These are phyloP conservation scores for Colletotrichum sp. DNA, from an alignment of 2,329 filamentous ascomycete species.

Conservation along the genomic window DNA sequence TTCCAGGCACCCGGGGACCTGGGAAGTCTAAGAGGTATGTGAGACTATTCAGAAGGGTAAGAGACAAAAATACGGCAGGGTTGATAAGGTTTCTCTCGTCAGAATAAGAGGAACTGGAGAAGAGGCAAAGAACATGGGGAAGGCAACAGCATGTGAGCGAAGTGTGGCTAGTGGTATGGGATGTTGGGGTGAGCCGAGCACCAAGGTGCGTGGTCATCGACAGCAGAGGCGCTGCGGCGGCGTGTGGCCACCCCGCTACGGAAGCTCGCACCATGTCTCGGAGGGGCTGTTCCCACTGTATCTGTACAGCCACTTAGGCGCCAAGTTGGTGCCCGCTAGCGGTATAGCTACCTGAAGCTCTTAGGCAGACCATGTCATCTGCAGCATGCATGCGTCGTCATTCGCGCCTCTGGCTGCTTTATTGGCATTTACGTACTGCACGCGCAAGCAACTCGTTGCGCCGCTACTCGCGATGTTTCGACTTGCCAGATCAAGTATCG, in stretches of 20 bases:
- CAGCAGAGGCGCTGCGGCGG: not conserved
- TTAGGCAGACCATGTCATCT: constrained; percentile 17
- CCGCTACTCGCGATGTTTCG: not conserved
- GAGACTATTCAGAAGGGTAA: not conserved
- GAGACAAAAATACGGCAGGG: not conserved
- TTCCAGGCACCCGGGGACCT: constrained; percentile 1
- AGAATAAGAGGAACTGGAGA: not conserved
- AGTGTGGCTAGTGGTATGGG: constrained; percentile 15
- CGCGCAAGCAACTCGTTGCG: constrained; percentile 16
- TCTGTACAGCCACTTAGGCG: constrained; percentile 7
- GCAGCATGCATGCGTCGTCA: constrained; percentile 22
- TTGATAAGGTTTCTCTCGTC: not conserved
- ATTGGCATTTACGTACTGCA: constrained; percentile 7
- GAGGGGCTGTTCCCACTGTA: constrained; percentile 17
- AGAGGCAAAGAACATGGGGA: not conserved
- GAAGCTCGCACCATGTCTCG: constrained; percentile 19
- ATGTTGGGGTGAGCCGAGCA: not conserved
- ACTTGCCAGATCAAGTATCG: not conserved
- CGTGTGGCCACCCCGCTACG: constrained; percentile 14
- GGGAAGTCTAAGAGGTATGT: not conserved
- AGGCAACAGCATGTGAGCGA: constrained; percentile 8
- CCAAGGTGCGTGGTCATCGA: not conserved
- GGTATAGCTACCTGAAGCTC: constrained; percentile 12
- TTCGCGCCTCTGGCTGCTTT: not conserved
- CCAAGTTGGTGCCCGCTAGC: not conserved